Percentiles rank a stretch among this genome's conserved stretches.
These are phyloP conservation scores for Closterium sp. DNA, from an alignment of 139 green algal species.

Conservation along the genomic window DNA sequence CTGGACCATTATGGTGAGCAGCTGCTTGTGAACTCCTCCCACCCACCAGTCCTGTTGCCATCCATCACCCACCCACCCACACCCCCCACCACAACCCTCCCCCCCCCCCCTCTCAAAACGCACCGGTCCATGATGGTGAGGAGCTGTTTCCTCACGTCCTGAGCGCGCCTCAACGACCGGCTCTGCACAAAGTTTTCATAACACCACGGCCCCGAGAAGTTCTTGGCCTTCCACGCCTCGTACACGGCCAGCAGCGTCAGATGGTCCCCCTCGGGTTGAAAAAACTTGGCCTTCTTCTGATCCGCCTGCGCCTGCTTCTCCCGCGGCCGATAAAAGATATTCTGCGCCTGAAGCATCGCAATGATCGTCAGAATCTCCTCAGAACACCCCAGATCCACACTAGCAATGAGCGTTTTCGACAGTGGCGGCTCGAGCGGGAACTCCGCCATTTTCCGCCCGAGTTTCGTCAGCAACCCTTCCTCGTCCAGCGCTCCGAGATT, in stretches of 20 bases:
- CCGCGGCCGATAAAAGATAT: conserved; percentile 60
- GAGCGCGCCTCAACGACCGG: conserved; percentile 83
- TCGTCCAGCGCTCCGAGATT: conserved; percentile 93
- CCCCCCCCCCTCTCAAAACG: background rate
- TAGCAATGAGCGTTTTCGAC: conserved; percentile 94
- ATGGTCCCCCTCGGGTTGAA: conserved; percentile 95
- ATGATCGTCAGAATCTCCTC: conserved; percentile 99
- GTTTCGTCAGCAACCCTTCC: conserved; percentile 91
- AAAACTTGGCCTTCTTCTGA: conserved; percentile 93
- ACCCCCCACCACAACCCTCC: too few species aligned
- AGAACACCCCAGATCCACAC: conserved; percentile 91
- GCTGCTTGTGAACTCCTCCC: too few species aligned
- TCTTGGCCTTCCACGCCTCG: conserved; percentile 92
- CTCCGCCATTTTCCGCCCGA: conserved; percentile 98
- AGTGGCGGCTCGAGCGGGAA: conserved; percentile 97
- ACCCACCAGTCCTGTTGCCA: too few species aligned
- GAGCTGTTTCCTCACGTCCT: conserved; percentile 93
- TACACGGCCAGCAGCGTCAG: conserved; percentile 95
- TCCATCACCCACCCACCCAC: too few species aligned
- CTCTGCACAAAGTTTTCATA: conserved; percentile 95
- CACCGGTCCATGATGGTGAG: conserved; percentile 93
- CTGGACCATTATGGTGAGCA: too few species aligned
- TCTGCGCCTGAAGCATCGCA: conserved; percentile 76
- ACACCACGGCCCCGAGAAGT: conserved; percentile 90
- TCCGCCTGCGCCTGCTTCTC: conserved; percentile 73